Conservation (phyloP, 208 protist species). For the Vickermania ingenoplastis region DNA sequence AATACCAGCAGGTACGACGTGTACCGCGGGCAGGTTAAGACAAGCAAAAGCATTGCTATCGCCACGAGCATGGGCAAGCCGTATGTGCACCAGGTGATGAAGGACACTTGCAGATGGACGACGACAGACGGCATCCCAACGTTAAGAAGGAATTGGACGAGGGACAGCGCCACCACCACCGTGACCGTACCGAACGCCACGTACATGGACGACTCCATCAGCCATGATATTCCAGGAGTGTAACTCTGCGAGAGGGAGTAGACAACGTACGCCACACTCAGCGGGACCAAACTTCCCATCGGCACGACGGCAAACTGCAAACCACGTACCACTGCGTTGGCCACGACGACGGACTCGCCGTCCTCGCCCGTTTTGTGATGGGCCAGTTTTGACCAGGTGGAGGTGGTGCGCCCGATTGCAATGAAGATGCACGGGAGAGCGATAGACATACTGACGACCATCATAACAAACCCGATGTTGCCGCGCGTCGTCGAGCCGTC, state of each 20-base stretch:
- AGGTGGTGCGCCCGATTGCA: slow-evolving; percentile 45
- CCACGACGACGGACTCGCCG: slow-evolving; percentile 1
- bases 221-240: slow-evolving; percentile 18
- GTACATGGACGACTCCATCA: slow-evolving; percentile 25
- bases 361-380: neutral
- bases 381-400: slow-evolving; percentile 17
- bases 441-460: slow-evolving; percentile 31
- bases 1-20: neutral
- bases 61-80: slow-evolving; percentile 22
- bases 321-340: slow-evolving; percentile 18
- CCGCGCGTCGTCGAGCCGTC: slow-evolving; percentile 9
- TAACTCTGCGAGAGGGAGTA: slow-evolving; percentile 47
- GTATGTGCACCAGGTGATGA: slow-evolving; percentile 46
- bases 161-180: slow-evolving; percentile 31
- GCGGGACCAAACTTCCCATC: slow-evolving; percentile 23
- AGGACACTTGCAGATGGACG: slow-evolving; percentile 23
- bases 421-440: slow-evolving; percentile 58
- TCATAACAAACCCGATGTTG: slow-evolving; percentile 35
- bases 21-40: slow-evolving; percentile 24
- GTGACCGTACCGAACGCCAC: slow-evolving; percentile 14
- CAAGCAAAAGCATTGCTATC: slow-evolving; percentile 15
- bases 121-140: slow-evolving; percentile 28
- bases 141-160: slow-evolving; percentile 42
- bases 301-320: slow-evolving; percentile 49
- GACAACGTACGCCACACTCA: slow-evolving; percentile 21